Evolutionary conservation across 192 early-diverging fungal species (phyloP).

Genomic region (Funneliformis mosseae): DNA sequence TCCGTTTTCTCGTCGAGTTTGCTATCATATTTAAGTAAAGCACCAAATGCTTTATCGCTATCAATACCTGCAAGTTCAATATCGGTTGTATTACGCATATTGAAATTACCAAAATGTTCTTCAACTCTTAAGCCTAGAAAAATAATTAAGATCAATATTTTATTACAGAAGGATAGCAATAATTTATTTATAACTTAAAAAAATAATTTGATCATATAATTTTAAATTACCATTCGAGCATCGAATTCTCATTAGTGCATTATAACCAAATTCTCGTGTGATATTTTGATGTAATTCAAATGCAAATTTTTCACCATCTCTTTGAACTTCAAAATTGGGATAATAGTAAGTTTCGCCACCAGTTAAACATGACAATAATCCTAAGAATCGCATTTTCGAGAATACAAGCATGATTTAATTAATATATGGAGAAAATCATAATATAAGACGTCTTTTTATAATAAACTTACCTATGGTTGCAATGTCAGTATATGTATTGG

Average conservation of each 20-base stretch:
- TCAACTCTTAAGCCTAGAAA: slow-evolving; percentile 67
- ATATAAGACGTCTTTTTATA: background rate
- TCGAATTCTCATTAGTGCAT: slow-evolving; percentile 85
- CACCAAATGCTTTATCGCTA: slow-evolving; percentile 80
- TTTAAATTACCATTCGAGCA: slow-evolving; percentile 74
- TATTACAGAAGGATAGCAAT: background rate
- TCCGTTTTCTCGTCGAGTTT: slow-evolving; percentile 85
- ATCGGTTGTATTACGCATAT: slow-evolving; percentile 90
- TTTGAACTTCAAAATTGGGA: slow-evolving; percentile 74
- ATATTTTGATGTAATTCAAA: slow-evolving; percentile 75
- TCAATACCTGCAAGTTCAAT: slow-evolving; percentile 90
- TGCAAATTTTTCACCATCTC: slow-evolving; percentile 72
- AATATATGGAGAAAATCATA: background rate
- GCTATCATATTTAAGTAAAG: slow-evolving; percentile 83
- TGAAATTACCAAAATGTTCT: slow-evolving; percentile 94
- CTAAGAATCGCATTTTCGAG: slow-evolving; percentile 35
- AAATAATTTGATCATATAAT: background rate
- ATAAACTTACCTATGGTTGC: slow-evolving; percentile 70
- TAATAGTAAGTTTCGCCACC: slow-evolving; percentile 87
- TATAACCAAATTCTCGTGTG: slow-evolving; percentile 81
- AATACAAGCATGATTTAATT: background rate
- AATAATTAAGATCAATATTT: background rate
- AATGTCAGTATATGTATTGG: slow-evolving; percentile 84
- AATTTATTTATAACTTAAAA: background rate
- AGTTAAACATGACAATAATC: slow-evolving; percentile 77